Evolutionary conservation across 1,139 yeast species (phyloP).

Genomic region (Wickerhamomyces sp.): DNA sequence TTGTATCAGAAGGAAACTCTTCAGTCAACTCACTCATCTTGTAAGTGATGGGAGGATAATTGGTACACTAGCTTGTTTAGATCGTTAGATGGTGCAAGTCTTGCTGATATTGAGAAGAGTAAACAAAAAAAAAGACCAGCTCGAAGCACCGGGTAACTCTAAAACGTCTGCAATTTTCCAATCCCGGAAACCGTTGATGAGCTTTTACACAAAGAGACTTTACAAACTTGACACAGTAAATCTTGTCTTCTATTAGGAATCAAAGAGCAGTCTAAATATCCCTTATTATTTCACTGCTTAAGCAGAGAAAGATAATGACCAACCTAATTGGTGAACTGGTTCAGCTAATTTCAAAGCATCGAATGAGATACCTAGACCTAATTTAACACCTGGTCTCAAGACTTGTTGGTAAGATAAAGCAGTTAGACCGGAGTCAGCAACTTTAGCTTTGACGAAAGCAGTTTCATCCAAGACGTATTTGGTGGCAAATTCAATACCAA

Average conservation of each 20-base stretch:
- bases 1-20: conserved; percentile 14
- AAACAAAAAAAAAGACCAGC: neutral
- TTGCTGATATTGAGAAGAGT: neutral
- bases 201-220: no score
- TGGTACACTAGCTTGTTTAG: no score
- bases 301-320: conserved; percentile 88
- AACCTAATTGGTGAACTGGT: conserved; percentile 97
- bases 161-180: no score
- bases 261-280: neutral
- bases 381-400: conserved; percentile 94
- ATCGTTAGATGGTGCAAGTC: no score
- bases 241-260: no score
- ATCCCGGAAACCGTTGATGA: no score
- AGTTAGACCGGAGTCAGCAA: conserved; percentile 94
- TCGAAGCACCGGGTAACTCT: neutral
- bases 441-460: conserved; percentile 92
- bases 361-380: conserved; percentile 96
- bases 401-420: conserved; percentile 93
- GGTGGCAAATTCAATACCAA: conserved; percentile 89
- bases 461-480: conserved; percentile 85
- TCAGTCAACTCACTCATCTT: conserved; percentile 14
- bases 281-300: conserved; percentile 30
- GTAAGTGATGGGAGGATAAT: no score
- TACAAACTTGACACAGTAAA: no score
- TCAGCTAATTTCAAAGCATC: conserved; percentile 95